These are phyloP conservation scores for Cladophialophora bantiana DNA, from an alignment of 2,329 filamentous ascomycete species.

Conservation along the genomic window DNA sequence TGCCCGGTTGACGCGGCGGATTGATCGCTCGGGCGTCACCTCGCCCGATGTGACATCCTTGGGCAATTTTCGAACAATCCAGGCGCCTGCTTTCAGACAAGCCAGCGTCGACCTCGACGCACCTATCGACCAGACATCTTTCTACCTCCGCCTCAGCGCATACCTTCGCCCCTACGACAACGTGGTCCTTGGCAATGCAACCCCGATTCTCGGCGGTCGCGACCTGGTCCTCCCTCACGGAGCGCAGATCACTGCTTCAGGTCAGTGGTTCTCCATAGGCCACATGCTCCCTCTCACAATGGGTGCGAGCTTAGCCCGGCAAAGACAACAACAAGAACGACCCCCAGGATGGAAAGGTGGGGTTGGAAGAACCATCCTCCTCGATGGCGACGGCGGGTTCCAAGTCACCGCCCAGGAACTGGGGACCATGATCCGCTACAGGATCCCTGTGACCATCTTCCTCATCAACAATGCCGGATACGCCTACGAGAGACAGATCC, in stretches of 20 bases:
- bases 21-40: constrained; percentile 1
- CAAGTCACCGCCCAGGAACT: constrained; percentile 82
- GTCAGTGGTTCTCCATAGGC: constrained; percentile 74
- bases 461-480: constrained; percentile 88
- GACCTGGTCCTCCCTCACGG: constrained; percentile 78
- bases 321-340: constrained; percentile 64
- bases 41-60: constrained; percentile 23
- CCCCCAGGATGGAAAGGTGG: constrained; percentile 17
- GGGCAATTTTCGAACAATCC: constrained; percentile 29
- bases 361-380: constrained; percentile 71
- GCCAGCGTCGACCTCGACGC: constrained; percentile 41
- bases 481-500: constrained; percentile 88
- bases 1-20: not conserved
- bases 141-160: constrained; percentile 78
- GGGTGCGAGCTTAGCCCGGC: constrained; percentile 72
- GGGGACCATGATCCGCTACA: constrained; percentile 79
- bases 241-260: constrained; percentile 82
- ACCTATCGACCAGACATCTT: constrained; percentile 58
- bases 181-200: constrained; percentile 86
- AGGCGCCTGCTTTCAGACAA: constrained; percentile 26
- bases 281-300: constrained; percentile 69
- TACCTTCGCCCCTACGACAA: constrained; percentile 77
- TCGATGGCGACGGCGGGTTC: constrained; percentile 88
- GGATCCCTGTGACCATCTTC: constrained; percentile 80
- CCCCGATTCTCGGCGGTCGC: constrained; percentile 86